Conservation (phyloP, 2,329 filamentous ascomycete genomes). For the Cylindrodendrum hubeiense region DNA sequence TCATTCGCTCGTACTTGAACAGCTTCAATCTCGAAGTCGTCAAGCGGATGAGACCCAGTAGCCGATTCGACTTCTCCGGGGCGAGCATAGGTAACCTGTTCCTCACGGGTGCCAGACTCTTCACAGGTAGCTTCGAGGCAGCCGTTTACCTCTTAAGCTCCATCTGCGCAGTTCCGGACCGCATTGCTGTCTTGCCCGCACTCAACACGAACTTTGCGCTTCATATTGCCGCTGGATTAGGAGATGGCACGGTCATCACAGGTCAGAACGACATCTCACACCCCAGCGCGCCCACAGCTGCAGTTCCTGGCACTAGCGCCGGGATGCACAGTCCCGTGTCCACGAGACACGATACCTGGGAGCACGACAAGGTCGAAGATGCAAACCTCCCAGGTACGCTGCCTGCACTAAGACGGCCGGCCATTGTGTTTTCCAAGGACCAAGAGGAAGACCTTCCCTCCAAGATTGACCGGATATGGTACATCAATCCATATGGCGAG, state of each 20-base stretch:
- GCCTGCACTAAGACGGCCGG: conserved; percentile 81
- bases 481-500: conserved; percentile 98
- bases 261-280: conserved; percentile 96
- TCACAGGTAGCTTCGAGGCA: conserved; percentile 92
- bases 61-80: conserved; percentile 81
- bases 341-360: conserved; percentile 60
- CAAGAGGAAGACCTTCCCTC: conserved; percentile 81
- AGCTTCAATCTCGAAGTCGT: conserved; percentile 82
- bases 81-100: conserved; percentile 86
- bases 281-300: conserved; percentile 74
- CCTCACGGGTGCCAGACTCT: conserved; percentile 86
- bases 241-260: conserved; percentile 82
- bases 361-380: conserved; percentile 79
- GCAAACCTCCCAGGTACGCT: conserved; percentile 86
- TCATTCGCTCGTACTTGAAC: conserved; percentile 83
- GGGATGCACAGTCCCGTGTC: conserved; percentile 46
- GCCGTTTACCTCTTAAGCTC: conserved; percentile 91
- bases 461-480: conserved; percentile 88
- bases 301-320: conserved; percentile 46
- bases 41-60: conserved; percentile 79
- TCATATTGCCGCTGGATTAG: conserved; percentile 88
- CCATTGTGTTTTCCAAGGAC: conserved; percentile 85
- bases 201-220: conserved; percentile 97
- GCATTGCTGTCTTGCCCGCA: conserved; percentile 85
- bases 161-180: conserved; percentile 85